Conservation (phyloP, 768 basidiomycete genomes). For the Tricholoma matsutake region DNA sequence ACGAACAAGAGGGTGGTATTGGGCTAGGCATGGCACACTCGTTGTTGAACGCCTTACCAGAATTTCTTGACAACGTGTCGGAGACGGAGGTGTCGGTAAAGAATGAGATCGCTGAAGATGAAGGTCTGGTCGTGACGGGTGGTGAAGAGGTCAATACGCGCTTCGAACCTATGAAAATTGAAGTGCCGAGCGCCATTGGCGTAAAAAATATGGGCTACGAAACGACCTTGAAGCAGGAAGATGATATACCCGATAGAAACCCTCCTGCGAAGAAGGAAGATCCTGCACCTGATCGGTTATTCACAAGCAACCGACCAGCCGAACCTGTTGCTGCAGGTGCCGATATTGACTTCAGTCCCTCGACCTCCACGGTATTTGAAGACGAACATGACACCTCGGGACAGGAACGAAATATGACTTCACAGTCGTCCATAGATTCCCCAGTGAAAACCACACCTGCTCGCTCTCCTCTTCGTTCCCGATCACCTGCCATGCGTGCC, state of each 20-base stretch:
- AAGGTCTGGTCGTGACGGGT: background rate
- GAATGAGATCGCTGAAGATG: background rate
- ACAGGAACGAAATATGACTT: background rate
- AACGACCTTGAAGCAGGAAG: background rate
- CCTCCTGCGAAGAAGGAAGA: background rate
- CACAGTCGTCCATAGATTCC: background rate
- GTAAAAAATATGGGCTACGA: background rate
- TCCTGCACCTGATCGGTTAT: background rate
- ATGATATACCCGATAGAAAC: background rate
- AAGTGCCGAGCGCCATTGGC: background rate
- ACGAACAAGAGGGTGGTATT: constrained; percentile 43
- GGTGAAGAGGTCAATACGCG: background rate
- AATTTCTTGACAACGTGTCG: constrained; percentile 44
- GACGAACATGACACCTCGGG: background rate
- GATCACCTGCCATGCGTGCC: background rate
- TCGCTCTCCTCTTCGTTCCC: background rate
- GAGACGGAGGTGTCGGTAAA: constrained; percentile 1
- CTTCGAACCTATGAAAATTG: background rate
- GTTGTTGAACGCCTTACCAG: constrained; percentile 60
- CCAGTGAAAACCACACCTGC: background rate
- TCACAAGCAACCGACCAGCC: background rate
- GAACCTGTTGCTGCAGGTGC: background rate
- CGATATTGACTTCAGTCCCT: background rate
- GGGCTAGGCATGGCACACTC: constrained; percentile 67
- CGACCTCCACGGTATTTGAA: background rate